Evolutionary conservation across 306 rosid genomes (phyloP), one percentile per base, ranked within the genome.

Genomic region (Pterocarpus santalinus): DNA sequence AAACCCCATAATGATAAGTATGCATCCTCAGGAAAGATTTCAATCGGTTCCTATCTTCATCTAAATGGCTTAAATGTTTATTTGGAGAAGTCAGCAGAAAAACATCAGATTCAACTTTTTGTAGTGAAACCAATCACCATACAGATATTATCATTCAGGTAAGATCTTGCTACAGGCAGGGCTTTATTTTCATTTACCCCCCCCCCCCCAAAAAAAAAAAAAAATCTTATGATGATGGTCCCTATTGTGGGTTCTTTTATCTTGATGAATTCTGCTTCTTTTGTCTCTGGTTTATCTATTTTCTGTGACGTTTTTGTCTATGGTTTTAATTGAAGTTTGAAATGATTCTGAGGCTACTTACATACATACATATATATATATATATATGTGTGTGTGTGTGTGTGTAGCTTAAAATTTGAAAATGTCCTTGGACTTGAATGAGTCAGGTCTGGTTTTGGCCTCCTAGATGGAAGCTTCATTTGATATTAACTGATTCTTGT

Each of bases 111-210:
- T 79, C 86, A 86, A 83, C 84, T 95, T 83, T 87, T 91, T 46
- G 81, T 52, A 65, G 78, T 90, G 85, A 88, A 90, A 85, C 93
- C 94, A 66, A 77, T 89, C 73, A 69, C 84, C 13, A 16, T 90
- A 77, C 88, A 85, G 61, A 82, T 87, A 63, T 87, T 91, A 73
- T 79, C 90, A 33, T 56, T 86, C 69, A 91, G 99, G 99, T 93
- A 86, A 80, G 81, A 73, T 71, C 77, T 80, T 80, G 39, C 69
- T 70, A 70, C 56, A 17, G 68, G 60, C 67, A 75, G 22, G 68
- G 35, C 34, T 72, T 77, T 63, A 63, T 64, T 66, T 80, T 69
- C 52, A 76, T 33, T 33, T 80, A 33, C 76, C 32, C 60, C 53
- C 13, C 56, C n/a, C n/a, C n/a, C n/a, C n/a, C n/a, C n/a, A n/a